Percentiles rank a stretch among this genome's conserved stretches.
Conservation (phyloP, 169 alveolate genomes). For the Perkinsus marinus region DNA sequence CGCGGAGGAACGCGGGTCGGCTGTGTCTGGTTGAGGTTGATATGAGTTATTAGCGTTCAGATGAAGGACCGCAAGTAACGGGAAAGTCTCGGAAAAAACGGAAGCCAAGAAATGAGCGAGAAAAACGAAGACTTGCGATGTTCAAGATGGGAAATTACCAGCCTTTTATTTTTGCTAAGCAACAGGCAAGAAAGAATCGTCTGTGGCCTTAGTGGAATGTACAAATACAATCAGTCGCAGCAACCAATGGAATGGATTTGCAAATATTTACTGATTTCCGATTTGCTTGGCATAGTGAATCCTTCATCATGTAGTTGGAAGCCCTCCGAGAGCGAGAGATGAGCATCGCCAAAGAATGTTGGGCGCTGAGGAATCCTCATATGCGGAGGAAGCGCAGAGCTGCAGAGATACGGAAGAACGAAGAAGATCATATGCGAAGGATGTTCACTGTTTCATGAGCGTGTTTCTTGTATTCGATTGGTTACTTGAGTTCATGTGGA, state of each 20-base stretch:
- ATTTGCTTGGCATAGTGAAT: too few relatives aligned
- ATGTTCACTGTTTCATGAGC: not conserved
- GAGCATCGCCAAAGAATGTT: not conserved
- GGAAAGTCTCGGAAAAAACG: not conserved
- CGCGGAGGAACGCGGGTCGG: not conserved
- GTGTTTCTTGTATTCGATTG: not conserved
- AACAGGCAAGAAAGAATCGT: not conserved
- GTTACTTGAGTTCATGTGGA: too few relatives aligned
- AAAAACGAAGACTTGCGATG: not conserved
- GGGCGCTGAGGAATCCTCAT: not conserved
- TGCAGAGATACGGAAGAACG: not conserved
- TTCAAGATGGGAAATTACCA: not conserved
- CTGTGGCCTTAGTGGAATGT: too few relatives aligned
- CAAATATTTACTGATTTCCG: too few relatives aligned
- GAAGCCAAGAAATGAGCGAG: not conserved
- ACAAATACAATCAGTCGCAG: too few relatives aligned
- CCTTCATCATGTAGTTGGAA: not conserved
- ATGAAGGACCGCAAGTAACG: not conserved
- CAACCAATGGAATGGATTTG: too few relatives aligned
- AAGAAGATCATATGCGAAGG: not conserved
- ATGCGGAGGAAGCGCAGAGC: not conserved
- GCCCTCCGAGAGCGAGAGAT: not conserved
- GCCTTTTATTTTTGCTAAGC: not conserved
- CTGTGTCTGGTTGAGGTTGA: not conserved
- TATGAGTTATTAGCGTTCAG: not conserved